phyloP scores from a whole-genome alignment of 352 stramenopile species.

The Lagenidium sp. region DNA sequence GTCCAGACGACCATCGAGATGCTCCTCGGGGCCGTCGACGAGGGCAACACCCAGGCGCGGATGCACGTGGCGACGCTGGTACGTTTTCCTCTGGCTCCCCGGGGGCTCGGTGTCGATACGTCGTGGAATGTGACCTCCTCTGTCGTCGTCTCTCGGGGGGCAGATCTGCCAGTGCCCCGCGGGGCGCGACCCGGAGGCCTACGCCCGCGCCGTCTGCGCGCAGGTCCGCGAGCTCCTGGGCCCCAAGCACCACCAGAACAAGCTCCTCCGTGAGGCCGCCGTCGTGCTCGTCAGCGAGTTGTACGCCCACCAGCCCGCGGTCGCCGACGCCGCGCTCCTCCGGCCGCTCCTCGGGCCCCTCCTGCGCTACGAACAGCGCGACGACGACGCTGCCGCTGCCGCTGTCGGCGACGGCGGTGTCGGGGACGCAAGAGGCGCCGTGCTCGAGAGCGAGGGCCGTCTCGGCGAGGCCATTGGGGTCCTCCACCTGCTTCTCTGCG shows the following conservation, averaged over 20 bases:
- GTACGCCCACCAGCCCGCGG: slow-evolving; percentile 20
- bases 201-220: slow-evolving; percentile 30
- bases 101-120: no score
- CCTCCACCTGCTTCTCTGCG: slow-evolving; percentile 51
- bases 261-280: slow-evolving; percentile 63
- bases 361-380: slow-evolving; percentile 35
- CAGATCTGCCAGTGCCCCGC: slow-evolving; percentile 65
- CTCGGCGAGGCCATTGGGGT: slow-evolving; percentile 42
- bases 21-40: slow-evolving; percentile 60
- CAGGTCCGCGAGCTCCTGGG: slow-evolving; percentile 52
- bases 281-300: slow-evolving; percentile 56
- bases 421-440: slow-evolving; percentile 22
- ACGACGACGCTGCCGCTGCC: background rate
- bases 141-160: no score
- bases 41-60: slow-evolving; percentile 79
- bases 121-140: no score
- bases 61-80: slow-evolving; percentile 73
- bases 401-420: slow-evolving; percentile 34
- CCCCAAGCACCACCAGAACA: slow-evolving; percentile 41
- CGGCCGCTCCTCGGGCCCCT: slow-evolving; percentile 45
- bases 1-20: slow-evolving; percentile 80
- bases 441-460: slow-evolving; percentile 26
- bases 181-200: slow-evolving; percentile 25
- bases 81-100: background rate
- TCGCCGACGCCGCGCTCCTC: slow-evolving; percentile 52